Evolutionary conservation across 345 rosid species (phyloP).

Genomic region (Gossypium australe): DNA sequence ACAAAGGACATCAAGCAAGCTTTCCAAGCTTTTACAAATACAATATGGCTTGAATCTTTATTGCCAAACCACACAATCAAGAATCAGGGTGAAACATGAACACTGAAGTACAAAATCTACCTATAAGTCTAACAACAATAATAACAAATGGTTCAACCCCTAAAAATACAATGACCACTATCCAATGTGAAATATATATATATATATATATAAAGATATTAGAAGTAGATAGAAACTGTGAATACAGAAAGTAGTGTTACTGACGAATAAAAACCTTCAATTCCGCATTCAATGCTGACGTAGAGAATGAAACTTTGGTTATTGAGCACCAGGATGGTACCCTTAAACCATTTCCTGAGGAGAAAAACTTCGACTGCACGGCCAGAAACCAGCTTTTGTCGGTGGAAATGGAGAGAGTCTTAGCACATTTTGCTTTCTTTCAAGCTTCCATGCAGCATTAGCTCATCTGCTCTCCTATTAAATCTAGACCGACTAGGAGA

Average conservation of each 20-base stretch:
- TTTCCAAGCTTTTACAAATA: not conserved
- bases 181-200: not conserved
- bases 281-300: not conserved
- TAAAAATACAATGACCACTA: not conserved
- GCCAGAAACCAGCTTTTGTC: no score
- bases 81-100: not conserved
- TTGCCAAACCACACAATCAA: not conserved
- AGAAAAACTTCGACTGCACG: no score
- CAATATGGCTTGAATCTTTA: not conserved
- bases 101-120: not conserved
- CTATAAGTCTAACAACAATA: not conserved
- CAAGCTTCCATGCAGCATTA: conserved; percentile 8
- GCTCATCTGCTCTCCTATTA: conserved; percentile 84
- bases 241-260: not conserved
- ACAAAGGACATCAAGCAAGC: not conserved
- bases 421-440: no score
- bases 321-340: conserved; percentile 18
- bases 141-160: not conserved
- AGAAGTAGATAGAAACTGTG: not conserved
- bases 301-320: conserved; percentile 7
- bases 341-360: no score
- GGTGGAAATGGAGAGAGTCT: no score
- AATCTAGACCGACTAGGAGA: conserved; percentile 77
- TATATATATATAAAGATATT: not conserved
- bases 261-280: no score